Evolutionary conservation across 2,329 filamentous ascomycete genomes (phyloP).

Genomic region (Alternaria metachromatica): DNA sequence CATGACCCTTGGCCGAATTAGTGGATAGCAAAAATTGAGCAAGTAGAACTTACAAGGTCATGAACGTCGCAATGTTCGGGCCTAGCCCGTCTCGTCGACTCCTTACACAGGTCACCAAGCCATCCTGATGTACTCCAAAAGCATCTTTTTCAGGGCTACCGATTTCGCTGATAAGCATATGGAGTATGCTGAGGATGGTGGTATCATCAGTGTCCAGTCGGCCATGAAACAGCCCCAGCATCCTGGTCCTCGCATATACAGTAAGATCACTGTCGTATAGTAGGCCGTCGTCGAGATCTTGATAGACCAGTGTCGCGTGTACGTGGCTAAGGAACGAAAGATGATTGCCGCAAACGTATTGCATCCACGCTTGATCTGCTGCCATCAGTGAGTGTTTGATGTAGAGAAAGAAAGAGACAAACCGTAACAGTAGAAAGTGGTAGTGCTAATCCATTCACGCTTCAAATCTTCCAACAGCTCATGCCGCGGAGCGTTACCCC

Average conservation of each 20-base stretch:
- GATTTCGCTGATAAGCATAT: conserved; percentile 43
- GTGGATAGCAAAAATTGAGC: background rate
- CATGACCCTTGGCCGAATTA: conserved; percentile 24
- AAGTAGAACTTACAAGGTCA: conserved; percentile 35
- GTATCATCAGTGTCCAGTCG: conserved; percentile 37
- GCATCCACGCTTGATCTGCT: conserved; percentile 37
- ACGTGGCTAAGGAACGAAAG: conserved; percentile 46
- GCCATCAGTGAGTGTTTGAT: conserved; percentile 3
- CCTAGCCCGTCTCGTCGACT: conserved; percentile 32
- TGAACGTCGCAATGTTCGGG: conserved; percentile 27
- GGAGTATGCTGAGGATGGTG: conserved; percentile 40
- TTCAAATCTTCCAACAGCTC: conserved; percentile 32
- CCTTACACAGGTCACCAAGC: conserved; percentile 32
- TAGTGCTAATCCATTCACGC: conserved; percentile 30
- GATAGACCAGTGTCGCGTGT: conserved; percentile 41
- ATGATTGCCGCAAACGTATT: conserved; percentile 32
- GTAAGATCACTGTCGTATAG: conserved; percentile 40
- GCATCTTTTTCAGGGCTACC: conserved; percentile 36
- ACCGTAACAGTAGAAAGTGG: conserved; percentile 32
- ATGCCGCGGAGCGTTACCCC: background rate
- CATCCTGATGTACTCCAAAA: conserved; percentile 40
- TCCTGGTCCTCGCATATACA: conserved; percentile 41
- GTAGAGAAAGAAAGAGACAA: background rate
- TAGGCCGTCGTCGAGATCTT: conserved; percentile 37
- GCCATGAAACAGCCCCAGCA: conserved; percentile 36